A percentile compares a stretch with the other conserved stretches of the same genome.
phyloP scores from a whole-genome alignment of 2,329 filamentous ascomycete genomes.

The Capronia coronata region DNA sequence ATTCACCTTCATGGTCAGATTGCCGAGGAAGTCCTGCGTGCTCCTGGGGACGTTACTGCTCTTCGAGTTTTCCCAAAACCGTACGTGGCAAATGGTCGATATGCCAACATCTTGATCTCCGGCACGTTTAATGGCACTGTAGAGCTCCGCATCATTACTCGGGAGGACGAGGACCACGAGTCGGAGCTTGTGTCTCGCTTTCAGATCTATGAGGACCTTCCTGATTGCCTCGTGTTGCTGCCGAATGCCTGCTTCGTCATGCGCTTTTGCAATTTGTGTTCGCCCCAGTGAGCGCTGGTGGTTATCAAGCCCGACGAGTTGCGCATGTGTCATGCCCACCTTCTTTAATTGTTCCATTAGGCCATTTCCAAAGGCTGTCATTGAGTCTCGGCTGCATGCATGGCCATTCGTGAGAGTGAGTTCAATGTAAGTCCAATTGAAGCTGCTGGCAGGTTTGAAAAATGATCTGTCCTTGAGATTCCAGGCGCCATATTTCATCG shows the following conservation, averaged over 20 bases:
- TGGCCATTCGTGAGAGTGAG: background rate
- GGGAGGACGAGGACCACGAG: constrained; percentile 58
- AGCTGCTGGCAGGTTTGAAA: background rate
- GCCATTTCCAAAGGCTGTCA: background rate
- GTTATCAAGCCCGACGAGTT: background rate
- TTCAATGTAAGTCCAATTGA: constrained; percentile 6
- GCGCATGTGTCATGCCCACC: background rate
- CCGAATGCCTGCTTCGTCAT: background rate
- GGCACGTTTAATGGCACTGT: constrained; percentile 60
- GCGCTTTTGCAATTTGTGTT: background rate
- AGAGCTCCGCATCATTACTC: constrained; percentile 48
- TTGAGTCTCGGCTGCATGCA: background rate
- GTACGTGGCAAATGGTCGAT: constrained; percentile 57
- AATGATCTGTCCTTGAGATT: constrained; percentile 1
- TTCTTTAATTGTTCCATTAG: background rate
- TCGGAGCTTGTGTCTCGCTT: background rate
- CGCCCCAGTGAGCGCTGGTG: background rate
- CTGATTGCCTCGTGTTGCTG: constrained; percentile 1
- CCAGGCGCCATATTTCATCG: background rate
- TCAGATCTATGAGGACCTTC: constrained; percentile 1
- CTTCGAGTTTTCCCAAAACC: constrained; percentile 27
- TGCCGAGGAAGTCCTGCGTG: constrained; percentile 51
- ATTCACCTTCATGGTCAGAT: constrained; percentile 73
- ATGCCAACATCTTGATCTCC: constrained; percentile 56
- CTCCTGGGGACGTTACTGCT: constrained; percentile 1